Evolutionary conservation across 2,329 filamentous ascomycete species (phyloP).

Genomic region (Pestalotiopsis sp.): DNA sequence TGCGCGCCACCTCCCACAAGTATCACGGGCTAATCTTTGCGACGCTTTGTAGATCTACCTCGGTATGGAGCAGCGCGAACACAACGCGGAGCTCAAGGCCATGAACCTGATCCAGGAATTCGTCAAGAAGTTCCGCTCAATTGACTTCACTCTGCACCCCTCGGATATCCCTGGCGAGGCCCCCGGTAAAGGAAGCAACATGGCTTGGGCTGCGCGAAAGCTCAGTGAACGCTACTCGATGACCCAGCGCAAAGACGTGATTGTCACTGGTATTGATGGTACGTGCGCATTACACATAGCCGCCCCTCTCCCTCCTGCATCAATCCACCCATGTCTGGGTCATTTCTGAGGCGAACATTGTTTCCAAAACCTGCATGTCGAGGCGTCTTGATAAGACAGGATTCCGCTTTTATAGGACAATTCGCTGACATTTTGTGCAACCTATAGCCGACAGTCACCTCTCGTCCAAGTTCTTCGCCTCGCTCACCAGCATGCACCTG

Average conservation of each 20-base stretch:
- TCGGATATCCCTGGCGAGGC: slow-evolving; percentile 67
- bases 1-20: not conserved
- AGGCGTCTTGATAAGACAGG: slow-evolving; percentile 16
- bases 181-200: slow-evolving; percentile 76
- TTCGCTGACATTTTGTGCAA: slow-evolving; percentile 29
- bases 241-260: slow-evolving; percentile 58
- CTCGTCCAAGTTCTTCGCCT: slow-evolving; percentile 67
- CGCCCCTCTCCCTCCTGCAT: slow-evolving; percentile 10
- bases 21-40: not conserved
- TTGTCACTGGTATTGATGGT: slow-evolving; percentile 77
- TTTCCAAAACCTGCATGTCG: slow-evolving; percentile 19
- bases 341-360: slow-evolving; percentile 18
- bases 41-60: slow-evolving; percentile 61
- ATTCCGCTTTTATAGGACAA: slow-evolving; percentile 14
- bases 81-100: slow-evolving; percentile 63
- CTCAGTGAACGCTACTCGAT: slow-evolving; percentile 64
- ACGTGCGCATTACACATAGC: slow-evolving; percentile 34
- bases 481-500: slow-evolving; percentile 66
- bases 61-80: slow-evolving; percentile 73
- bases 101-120: slow-evolving; percentile 64
- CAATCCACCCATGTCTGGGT: not conserved
- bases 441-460: slow-evolving; percentile 70
- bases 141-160: slow-evolving; percentile 71
- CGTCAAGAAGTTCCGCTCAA: slow-evolving; percentile 65
- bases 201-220: slow-evolving; percentile 71